These are phyloP conservation scores for Cyclotella kingstonii DNA, from an alignment of 108 stramenopile species.

Conservation along the genomic window DNA sequence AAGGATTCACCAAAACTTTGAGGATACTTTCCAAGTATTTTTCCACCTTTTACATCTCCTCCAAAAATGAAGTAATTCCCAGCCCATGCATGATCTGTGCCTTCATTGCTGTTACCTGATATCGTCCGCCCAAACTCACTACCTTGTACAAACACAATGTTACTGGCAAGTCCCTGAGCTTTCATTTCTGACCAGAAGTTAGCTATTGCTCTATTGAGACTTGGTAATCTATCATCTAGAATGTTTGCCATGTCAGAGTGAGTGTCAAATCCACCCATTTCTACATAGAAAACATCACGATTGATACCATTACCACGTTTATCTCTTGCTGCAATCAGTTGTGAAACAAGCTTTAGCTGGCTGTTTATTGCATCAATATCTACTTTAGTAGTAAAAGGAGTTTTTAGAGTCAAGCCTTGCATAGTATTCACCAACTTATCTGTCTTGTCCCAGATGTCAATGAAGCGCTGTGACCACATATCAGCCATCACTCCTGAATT, in stretches of 20 bases:
- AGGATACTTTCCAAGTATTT: conserved; percentile 45
- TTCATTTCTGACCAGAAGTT: conserved; percentile 51
- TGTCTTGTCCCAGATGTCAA: conserved; percentile 31
- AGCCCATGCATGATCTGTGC: conserved; percentile 74
- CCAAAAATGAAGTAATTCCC: conserved; percentile 49
- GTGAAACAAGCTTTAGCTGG: conserved; percentile 37
- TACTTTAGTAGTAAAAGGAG: conserved; percentile 8
- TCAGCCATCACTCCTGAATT: conserved; percentile 39
- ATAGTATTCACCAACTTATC: conserved; percentile 6
- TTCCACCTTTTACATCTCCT: conserved; percentile 43
- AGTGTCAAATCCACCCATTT: conserved; percentile 63
- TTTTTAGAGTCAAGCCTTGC: not conserved
- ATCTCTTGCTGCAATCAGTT: conserved; percentile 36
- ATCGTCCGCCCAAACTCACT: conserved; percentile 59
- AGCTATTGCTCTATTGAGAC: conserved; percentile 22
- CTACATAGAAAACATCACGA: conserved; percentile 62
- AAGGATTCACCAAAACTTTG: conserved; percentile 8
- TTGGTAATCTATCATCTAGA: conserved; percentile 23
- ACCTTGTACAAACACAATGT: conserved; percentile 36
- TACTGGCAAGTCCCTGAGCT: conserved; percentile 31
- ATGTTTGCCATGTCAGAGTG: conserved; percentile 40
- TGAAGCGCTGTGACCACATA: conserved; percentile 40
- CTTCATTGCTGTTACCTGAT: conserved; percentile 31
- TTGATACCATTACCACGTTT: conserved; percentile 40
- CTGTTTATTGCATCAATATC: no score